Conservation (phyloP, 345 rosid species). For the Firmiana major region DNA sequence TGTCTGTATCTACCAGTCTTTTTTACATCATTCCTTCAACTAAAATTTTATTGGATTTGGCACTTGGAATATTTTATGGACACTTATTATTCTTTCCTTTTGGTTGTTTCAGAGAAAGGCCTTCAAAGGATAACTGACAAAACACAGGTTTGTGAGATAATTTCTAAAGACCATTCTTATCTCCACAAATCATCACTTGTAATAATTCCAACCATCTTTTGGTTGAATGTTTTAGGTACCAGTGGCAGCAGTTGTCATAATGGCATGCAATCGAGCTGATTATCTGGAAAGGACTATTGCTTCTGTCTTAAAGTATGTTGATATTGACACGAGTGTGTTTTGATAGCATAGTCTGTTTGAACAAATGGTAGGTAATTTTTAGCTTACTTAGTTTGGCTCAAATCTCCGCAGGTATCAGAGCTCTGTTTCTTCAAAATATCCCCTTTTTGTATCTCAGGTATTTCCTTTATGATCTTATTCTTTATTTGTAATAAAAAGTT, state of each 20-base stretch:
- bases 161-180: background rate
- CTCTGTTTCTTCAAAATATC: constrained; percentile 72
- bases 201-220: constrained; percentile 19
- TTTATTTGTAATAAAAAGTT: constrained; percentile 13
- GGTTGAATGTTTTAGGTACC: constrained; percentile 48
- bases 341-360: constrained; percentile 5
- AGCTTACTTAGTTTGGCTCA: constrained; percentile 14
- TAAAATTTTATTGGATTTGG: background rate
- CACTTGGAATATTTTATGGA: constrained; percentile 3
- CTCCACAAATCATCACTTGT: background rate
- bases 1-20: background rate
- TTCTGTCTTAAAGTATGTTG: constrained; percentile 67
- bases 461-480: constrained; percentile 5
- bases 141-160: constrained; percentile 39
- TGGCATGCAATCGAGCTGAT: constrained; percentile 99
- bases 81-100: constrained; percentile 16
- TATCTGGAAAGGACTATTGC: constrained; percentile 81
- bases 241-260: constrained; percentile 88
- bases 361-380: background rate
- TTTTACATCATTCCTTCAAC: background rate
- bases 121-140: constrained; percentile 51
- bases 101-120: constrained; percentile 62
- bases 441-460: constrained; percentile 93
- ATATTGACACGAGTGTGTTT: background rate
- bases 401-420: constrained; percentile 62